Percentiles rank a stretch among this genome's conserved stretches.
phyloP scores from a whole-genome alignment of 2,329 filamentous ascomycete genomes.

The Sclerotiophoma versabilis region DNA sequence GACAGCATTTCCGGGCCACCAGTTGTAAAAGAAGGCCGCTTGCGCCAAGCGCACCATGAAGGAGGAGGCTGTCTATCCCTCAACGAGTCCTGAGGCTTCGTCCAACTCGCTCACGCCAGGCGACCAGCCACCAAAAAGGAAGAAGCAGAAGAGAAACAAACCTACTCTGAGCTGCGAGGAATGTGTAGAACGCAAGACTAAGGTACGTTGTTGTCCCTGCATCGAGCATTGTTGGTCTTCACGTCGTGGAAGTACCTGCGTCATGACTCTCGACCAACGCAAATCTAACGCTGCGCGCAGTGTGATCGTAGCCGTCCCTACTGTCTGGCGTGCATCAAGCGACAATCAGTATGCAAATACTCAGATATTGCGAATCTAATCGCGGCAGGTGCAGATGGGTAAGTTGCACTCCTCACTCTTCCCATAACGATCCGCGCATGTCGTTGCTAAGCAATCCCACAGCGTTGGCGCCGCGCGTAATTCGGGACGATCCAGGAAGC shows the following conservation, averaged over 20 bases:
- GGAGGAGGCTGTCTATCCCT: conserved; percentile 23
- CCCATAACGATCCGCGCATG: conserved; percentile 8
- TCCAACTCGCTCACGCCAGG: conserved; percentile 21
- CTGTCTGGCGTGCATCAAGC: conserved; percentile 69
- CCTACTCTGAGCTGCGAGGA: conserved; percentile 80
- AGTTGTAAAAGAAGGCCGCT: conserved; percentile 2
- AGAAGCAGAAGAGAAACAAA: conserved; percentile 86
- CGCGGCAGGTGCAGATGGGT: conserved; percentile 64
- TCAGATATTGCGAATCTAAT: conserved; percentile 78
- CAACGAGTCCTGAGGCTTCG: conserved; percentile 29
- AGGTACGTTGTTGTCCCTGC: conserved; percentile 58
- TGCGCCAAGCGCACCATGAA: conserved; percentile 21
- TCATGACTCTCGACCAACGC: conserved; percentile 2
- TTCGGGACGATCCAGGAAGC: conserved; percentile 37
- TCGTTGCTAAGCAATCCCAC: conserved; percentile 33
- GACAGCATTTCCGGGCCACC: conserved; percentile 10
- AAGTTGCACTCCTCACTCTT: conserved; percentile 21
- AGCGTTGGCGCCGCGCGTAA: conserved; percentile 37
- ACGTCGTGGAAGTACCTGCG: not conserved
- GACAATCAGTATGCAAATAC: conserved; percentile 78
- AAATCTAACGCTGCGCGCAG: conserved; percentile 51
- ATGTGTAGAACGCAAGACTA: conserved; percentile 83
- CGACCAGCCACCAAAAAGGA: conserved; percentile 58
- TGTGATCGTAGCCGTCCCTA: conserved; percentile 75
- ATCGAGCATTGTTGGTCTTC: not conserved